A percentile compares a stretch with the other conserved stretches of the same genome.
phyloP scores from a whole-genome alignment of 2,329 filamentous ascomycete genomes.

The Lachnellula cervina region DNA sequence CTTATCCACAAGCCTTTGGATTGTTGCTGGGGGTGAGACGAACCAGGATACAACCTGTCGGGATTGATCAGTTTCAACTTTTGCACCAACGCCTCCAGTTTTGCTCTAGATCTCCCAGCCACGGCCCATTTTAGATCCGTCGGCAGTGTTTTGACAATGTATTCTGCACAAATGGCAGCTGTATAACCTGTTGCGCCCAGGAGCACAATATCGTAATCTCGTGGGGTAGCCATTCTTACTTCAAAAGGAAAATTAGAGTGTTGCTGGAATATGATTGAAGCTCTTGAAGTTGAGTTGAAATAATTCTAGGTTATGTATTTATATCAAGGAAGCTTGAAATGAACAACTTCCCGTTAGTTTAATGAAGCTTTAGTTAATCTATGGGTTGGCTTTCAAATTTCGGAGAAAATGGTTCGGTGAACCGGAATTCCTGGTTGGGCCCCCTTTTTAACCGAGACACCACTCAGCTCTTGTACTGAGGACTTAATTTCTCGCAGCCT shows the following conservation, averaged over 20 bases:
- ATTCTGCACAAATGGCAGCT: constrained; percentile 55
- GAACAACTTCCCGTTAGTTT: too few species aligned
- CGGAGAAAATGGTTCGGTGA: neutral
- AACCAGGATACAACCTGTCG: constrained; percentile 49
- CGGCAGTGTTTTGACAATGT: constrained; percentile 53
- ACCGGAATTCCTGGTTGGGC: neutral
- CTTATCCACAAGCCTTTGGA: neutral
- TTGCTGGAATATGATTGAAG: too few species aligned
- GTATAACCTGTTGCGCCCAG: constrained; percentile 65
- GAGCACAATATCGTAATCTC: constrained; percentile 56
- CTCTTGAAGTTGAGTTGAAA: too few species aligned
- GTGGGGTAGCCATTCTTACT: neutral
- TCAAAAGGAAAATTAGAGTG: neutral
- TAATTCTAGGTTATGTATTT: too few species aligned
- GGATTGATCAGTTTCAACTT: constrained; percentile 49
- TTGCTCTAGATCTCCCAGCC: constrained; percentile 51
- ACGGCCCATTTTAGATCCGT: constrained; percentile 63
- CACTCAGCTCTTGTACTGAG: neutral
- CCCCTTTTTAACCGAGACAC: neutral
- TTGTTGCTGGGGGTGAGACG: neutral
- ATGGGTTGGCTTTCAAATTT: neutral
- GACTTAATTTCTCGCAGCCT: too few species aligned
- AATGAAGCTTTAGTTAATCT: too few species aligned
- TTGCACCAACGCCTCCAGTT: constrained; percentile 47
- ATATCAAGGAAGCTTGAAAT: too few species aligned